Evolutionary conservation across 1,284 basidiomycete species (phyloP).

Genomic region (Rhodotorula mucilaginosa): DNA sequence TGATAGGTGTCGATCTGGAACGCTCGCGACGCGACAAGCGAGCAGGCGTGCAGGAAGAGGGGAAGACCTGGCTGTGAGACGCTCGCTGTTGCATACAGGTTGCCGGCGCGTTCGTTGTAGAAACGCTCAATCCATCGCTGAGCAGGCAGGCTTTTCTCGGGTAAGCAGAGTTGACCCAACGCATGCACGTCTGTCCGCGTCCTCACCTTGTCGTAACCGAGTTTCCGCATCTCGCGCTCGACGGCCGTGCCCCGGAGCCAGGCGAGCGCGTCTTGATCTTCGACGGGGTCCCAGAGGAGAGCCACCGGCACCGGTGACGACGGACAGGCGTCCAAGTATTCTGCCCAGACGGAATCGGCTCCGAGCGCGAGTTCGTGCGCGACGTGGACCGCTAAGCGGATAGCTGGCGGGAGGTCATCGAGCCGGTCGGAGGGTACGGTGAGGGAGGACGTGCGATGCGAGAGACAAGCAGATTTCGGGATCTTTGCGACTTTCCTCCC

Average conservation of each 20-base stretch:
- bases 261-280: constrained; percentile 28
- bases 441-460: constrained; percentile 43
- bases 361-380: constrained; percentile 50
- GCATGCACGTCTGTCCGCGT: too few relatives aligned
- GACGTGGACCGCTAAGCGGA: constrained; percentile 48
- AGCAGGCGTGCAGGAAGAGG: constrained; percentile 68
- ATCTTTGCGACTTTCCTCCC: constrained; percentile 47
- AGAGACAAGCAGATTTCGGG: constrained; percentile 49
- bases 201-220: constrained; percentile 43
- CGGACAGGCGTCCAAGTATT: constrained; percentile 51
- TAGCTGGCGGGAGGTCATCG: constrained; percentile 40
- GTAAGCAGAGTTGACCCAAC: too few relatives aligned
- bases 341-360: constrained; percentile 45
- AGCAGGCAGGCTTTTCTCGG: too few relatives aligned
- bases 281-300: constrained; percentile 46
- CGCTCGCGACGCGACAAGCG: constrained; percentile 78
- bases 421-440: not conserved
- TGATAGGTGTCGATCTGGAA: constrained; percentile 82
- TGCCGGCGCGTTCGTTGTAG: constrained; percentile 19
- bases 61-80: constrained; percentile 46
- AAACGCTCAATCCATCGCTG: not conserved
- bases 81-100: constrained; percentile 42
- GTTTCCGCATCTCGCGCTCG: constrained; percentile 44
- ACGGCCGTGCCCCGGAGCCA: constrained; percentile 49
- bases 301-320: constrained; percentile 44